Conservation (phyloP, 2,329 filamentous ascomycete species). For the Colletotrichum sp. region DNA sequence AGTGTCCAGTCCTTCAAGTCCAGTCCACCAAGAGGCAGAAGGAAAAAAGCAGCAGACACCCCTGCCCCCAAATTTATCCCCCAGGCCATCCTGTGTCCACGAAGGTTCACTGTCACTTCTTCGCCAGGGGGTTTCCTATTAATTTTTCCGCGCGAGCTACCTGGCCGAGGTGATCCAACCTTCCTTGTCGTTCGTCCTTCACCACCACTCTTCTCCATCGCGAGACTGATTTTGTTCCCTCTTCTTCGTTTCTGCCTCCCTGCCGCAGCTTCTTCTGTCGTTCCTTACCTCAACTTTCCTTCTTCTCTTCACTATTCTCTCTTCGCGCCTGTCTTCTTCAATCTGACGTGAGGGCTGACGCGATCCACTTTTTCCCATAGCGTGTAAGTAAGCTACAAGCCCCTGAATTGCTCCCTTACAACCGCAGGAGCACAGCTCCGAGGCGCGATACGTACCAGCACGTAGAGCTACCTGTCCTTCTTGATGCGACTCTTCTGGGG, state of each 20-base stretch:
- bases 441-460: conserved; percentile 14
- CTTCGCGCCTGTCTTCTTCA: conserved; percentile 2
- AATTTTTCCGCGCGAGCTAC: conserved; percentile 4
- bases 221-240: neutral
- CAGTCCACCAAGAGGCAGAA: neutral
- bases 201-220: neutral
- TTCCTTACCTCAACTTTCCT: conserved; percentile 13
- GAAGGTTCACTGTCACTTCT: conserved; percentile 12
- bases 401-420: conserved; percentile 13
- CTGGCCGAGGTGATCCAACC: neutral
- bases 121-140: conserved; percentile 7
- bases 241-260: neutral
- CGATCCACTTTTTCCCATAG: conserved; percentile 5
- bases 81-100: neutral
- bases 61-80: neutral
- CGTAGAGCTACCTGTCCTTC: conserved; percentile 20
- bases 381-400: conserved; percentile 17
- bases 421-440: neutral
- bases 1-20: conserved; percentile 3
- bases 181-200: neutral
- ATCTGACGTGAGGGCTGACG: conserved; percentile 8
- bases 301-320: conserved; percentile 7
- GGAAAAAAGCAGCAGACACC: neutral
- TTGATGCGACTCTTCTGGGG: neutral
- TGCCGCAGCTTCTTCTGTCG: conserved; percentile 10